Base-by-base conservation (phyloP, 2,329 filamentous ascomycete species). In the Penicillium sp. region DNA sequence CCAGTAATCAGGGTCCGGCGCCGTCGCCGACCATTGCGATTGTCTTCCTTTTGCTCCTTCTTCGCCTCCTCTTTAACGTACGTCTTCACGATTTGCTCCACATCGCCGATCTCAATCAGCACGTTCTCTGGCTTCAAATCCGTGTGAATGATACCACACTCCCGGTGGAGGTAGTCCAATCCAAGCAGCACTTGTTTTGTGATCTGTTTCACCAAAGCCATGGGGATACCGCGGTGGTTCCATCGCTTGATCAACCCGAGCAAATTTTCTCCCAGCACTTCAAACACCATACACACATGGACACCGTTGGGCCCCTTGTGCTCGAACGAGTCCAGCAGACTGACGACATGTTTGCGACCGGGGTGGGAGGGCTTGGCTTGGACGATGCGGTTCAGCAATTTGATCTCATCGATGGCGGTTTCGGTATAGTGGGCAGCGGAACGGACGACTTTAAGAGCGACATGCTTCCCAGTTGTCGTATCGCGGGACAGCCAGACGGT, bases 271-370 rank as follows among this genome's bases (percentile, higher is more conserved):
- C 93, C 93, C 49, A 98, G 73, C 3, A 98, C 93, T 70, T 98
- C 93, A 63, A 98, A 98, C 6, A 98, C 93, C 91, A 98, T 97
- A 75, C 93, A 98, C 51, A 97, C 89, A 66, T 98, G 93, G 45
- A 88, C 86, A 42, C 93, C 93, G 64, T 98, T 94, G 38, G 91
- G 91, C 9, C 93, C 93, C 70, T 94, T 94, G 74, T 97, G 93
- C 68, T 96, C 91, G 69, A 98, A 98, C 0, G 88, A 95, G 71
- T 97, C 91, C 61, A 97, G 80, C 34, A 98, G 78, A 69, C 89
- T 95, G 68, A 98, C 93, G 57, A 97, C 93, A 64, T 97, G 91
- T 69, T 87, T 87, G 59, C 91, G 85, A 64, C 93, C 93, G 22
- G 93, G 91, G 67, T 98, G 93, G 62, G 90, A 81, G 37, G 90